A percentile compares a stretch with the other conserved stretches of the same genome.
These are phyloP conservation scores for Hypericum androsaemum DNA, from an alignment of 345 rosid genomes.

Conservation along the genomic window DNA sequence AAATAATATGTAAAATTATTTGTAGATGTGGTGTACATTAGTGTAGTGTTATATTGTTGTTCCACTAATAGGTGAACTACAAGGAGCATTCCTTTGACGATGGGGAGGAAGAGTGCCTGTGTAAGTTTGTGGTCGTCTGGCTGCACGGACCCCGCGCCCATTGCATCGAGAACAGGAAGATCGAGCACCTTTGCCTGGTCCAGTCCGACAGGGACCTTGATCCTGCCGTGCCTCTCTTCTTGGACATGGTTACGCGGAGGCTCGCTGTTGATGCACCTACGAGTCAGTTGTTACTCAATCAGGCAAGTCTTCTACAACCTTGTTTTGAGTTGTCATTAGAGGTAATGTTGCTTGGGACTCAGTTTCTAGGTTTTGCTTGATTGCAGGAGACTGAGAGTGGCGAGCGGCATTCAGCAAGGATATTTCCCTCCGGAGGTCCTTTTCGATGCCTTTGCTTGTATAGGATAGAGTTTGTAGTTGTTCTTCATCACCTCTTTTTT, in stretches of 20 bases:
- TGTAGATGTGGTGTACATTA: too few relatives aligned
- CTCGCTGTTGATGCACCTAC: background rate
- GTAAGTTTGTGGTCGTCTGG: conserved; percentile 33
- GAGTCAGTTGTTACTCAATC: too few relatives aligned
- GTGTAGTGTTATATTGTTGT: too few relatives aligned
- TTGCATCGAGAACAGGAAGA: conserved; percentile 11
- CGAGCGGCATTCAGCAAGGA: background rate
- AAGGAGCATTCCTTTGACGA: conserved; percentile 19
- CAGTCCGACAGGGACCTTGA: conserved; percentile 8
- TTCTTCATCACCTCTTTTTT: background rate
- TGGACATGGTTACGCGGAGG: conserved; percentile 14
- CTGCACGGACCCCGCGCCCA: conserved; percentile 31
- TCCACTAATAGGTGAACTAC: conserved; percentile 21
- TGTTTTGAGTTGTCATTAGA: too few relatives aligned
- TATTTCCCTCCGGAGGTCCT: conserved; percentile 20
- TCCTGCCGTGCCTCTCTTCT: conserved; percentile 16
- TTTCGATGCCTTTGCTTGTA: background rate
- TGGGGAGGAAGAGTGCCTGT: conserved; percentile 35
- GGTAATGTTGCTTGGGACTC: too few relatives aligned
- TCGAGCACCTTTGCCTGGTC: conserved; percentile 33
- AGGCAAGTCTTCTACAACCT: too few relatives aligned
- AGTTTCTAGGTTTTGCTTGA: background rate
- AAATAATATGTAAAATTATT: too few relatives aligned
- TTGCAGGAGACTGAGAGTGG: conserved; percentile 18
- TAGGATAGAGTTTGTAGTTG: background rate